Base-by-base conservation (phyloP, 768 basidiomycete genomes). In the Fomitopsis serialis region DNA sequence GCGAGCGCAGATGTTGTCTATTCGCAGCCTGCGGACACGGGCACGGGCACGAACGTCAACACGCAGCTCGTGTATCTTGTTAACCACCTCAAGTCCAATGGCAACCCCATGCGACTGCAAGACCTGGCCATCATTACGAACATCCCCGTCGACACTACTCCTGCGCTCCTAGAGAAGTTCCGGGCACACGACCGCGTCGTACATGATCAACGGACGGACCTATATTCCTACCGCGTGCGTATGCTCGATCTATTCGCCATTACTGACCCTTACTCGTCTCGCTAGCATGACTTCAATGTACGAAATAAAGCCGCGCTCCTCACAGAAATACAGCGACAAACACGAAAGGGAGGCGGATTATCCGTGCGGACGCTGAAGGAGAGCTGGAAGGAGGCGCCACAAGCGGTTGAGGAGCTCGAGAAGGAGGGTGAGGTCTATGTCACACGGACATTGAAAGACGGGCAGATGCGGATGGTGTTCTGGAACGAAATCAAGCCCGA, bases 51-150 rank as follows among this genome's bases (percentile, higher is more conserved):
- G 49, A 89, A 95, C 73, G 76, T 89, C 54, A 91, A 91, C 61
- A 95, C 92, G 0, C 91, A 93, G 67, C 76, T 95, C 27, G 83
- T 92, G 2, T 92, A 91, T 63, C 87, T 87, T 6, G 84, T 95
- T 23, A 83, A 84, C 58, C 78, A 86, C 68, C 79, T 95, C 55
- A 94, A 89, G 75, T 89, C 88, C 82, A 64, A 47, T 27, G 64
- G 64, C 37, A 68, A 66, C 55, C 93, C 92, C 11, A 91, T 91
- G 78, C 85, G 92, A 3, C 71, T 95, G 45, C 86, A 94, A 67
- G 93, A 96, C 65, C 75, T 96, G 44, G 89, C 92, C 2, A 84
- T 94, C 42, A 75, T 87, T 19, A 89, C 88, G 0, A 81, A 80
- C 61, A 86, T 88, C 1, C 88, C 91, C 9, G 70, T 96, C 2